A percentile compares a stretch with the other conserved stretches of the same genome.
phyloP scores from a whole-genome alignment of 768 basidiomycete genomes.

The Pleurotus cornucopiae region DNA sequence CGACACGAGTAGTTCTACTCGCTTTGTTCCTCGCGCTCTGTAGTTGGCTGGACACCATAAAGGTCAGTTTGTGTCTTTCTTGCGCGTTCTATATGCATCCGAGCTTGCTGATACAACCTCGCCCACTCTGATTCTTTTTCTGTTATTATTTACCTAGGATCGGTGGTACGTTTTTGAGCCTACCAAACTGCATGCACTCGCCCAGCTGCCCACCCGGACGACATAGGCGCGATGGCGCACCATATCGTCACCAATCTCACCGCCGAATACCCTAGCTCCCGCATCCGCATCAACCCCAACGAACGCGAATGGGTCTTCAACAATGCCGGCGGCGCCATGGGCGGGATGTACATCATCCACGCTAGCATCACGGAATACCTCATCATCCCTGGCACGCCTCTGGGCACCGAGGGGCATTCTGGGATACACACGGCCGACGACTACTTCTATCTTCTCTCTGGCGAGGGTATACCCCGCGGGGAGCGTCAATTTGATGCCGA shows the following conservation, averaged over 20 bases:
- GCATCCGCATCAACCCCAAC: conserved; percentile 44
- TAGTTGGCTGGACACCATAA: conserved; percentile 57
- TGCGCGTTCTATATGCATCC: no score
- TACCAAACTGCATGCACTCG: conserved; percentile 63
- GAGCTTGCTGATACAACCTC: no score
- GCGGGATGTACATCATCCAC: conserved; percentile 96
- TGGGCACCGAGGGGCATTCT: conserved; percentile 95
- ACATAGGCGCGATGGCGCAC: conserved; percentile 69
- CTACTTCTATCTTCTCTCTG: conserved; percentile 93
- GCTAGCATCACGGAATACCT: conserved; percentile 96
- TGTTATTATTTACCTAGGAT: conserved; percentile 38
- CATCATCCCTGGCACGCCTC: conserved; percentile 92
- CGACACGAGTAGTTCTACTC: conserved; percentile 27
- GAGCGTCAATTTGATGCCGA: conserved; percentile 75
- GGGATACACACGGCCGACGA: conserved; percentile 96
- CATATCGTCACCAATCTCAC: conserved; percentile 84
- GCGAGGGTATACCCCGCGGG: conserved; percentile 84
- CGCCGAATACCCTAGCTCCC: conserved; percentile 50
- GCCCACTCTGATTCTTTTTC: not conserved
- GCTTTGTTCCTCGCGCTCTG: conserved; percentile 34
- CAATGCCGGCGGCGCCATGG: conserved; percentile 98
- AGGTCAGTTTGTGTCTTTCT: conserved; percentile 32
- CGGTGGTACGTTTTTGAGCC: conserved; percentile 89
- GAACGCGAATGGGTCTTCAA: conserved; percentile 89
- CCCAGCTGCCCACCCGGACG: conserved; percentile 54